phyloP scores from a whole-genome alignment of 306 rosid species.

The Trifolium pratense region DNA sequence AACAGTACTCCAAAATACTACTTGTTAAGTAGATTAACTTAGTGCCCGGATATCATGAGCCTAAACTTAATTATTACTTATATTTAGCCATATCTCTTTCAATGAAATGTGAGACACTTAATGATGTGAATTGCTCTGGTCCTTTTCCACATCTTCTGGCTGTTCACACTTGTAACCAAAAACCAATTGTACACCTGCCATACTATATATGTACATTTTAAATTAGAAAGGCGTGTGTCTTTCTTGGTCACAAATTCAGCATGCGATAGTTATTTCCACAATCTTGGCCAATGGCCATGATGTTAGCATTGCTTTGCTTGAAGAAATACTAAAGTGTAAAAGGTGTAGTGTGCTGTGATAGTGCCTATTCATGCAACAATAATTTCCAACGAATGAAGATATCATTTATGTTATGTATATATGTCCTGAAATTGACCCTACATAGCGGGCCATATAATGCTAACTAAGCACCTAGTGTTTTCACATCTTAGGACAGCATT shows the following conservation, averaged over 20 bases:
- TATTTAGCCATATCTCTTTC: no score
- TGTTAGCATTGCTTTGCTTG: constrained; percentile 46
- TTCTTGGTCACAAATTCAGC: constrained; percentile 35
- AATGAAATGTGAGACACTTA: not conserved
- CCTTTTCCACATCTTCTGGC: constrained; percentile 13
- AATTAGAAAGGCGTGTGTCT: constrained; percentile 5
- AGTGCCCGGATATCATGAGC: no score
- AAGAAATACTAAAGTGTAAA: constrained; percentile 38
- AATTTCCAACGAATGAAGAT: constrained; percentile 41
- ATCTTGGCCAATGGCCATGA: constrained; percentile 17
- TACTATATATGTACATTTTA: not conserved
- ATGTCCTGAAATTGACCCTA: constrained; percentile 57
- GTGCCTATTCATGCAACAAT: constrained; percentile 49
- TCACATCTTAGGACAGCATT: constrained; percentile 47
- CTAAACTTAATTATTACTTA: no score
- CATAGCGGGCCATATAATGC: constrained; percentile 59
- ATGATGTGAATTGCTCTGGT: constrained; percentile 3
- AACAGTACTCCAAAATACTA: no score
- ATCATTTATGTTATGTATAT: constrained; percentile 27
- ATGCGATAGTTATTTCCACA: constrained; percentile 27
- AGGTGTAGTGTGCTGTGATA: constrained; percentile 35
- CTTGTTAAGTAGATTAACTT: no score
- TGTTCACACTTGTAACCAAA: constrained; percentile 14
- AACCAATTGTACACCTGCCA: not conserved
- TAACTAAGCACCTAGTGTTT: constrained; percentile 51